Conservation (phyloP, 495 filamentous ascomycete genomes). For the Tuber borchii region DNA sequence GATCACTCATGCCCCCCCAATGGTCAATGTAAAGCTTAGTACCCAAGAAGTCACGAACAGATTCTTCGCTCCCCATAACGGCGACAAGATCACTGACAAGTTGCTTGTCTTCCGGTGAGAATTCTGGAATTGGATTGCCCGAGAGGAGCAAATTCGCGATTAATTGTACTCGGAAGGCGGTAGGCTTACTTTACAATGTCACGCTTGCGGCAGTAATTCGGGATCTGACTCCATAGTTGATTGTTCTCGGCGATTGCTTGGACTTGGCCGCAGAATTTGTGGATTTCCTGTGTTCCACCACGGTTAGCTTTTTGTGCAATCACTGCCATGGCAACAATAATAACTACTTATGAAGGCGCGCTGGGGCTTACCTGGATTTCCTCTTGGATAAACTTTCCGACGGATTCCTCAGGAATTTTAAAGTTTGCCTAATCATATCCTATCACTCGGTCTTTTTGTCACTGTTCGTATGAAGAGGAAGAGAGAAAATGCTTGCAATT, state of each 20-base stretch:
- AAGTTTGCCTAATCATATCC: too few relatives aligned
- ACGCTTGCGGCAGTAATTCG: background rate
- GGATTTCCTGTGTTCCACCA: background rate
- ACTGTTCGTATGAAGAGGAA: too few relatives aligned
- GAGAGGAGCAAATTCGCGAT: background rate
- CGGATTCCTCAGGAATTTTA: background rate
- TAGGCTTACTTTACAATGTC: background rate
- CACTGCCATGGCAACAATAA: background rate
- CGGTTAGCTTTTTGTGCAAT: background rate
- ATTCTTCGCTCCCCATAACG: constrained; percentile 18
- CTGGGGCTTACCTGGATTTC: background rate
- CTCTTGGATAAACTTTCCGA: background rate
- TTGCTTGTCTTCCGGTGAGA: constrained; percentile 5
- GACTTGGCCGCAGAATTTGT: background rate
- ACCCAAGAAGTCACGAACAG: constrained; percentile 24
- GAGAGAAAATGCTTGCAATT: too few relatives aligned
- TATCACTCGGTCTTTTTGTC: too few relatives aligned
- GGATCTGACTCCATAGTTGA: background rate
- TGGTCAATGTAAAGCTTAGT: constrained; percentile 31
- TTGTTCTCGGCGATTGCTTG: background rate
- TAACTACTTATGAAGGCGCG: background rate
- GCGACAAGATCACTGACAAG: constrained; percentile 17
- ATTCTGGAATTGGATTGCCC: background rate
- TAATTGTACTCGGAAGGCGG: background rate
- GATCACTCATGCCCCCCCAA: constrained; percentile 19